Conservation (phyloP, 2,329 filamentous ascomycete species). For the Arthroderma uncinatum region DNA sequence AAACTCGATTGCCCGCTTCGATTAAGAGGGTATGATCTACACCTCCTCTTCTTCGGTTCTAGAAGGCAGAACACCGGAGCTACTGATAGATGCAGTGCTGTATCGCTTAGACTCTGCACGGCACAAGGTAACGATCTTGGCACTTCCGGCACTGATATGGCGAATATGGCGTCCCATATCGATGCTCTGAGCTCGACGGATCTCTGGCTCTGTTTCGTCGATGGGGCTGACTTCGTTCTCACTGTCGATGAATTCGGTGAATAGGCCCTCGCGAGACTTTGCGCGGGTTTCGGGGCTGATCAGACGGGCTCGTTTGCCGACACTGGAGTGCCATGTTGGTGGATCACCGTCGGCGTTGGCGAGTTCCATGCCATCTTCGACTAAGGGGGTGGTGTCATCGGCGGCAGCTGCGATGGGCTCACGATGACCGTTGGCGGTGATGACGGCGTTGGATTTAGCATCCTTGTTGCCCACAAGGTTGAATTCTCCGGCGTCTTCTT, state of each 20-base stretch:
- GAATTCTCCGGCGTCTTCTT: constrained; percentile 4
- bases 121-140: constrained; percentile 60
- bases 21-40: too few species aligned
- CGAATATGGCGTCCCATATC: constrained; percentile 56
- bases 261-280: constrained; percentile 51
- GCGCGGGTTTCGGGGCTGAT: constrained; percentile 48
- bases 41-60: neutral
- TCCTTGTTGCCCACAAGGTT: neutral
- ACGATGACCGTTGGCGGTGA: constrained; percentile 9
- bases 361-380: constrained; percentile 5
- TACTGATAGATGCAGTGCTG: constrained; percentile 11
- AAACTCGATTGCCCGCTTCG: too few species aligned
- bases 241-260: constrained; percentile 40
- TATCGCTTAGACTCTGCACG: constrained; percentile 22
- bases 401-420: neutral
- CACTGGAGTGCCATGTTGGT: constrained; percentile 41
- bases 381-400: neutral
- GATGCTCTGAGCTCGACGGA: constrained; percentile 60
- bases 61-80: constrained; percentile 5
- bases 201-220: constrained; percentile 25
- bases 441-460: too few species aligned
- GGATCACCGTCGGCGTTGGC: constrained; percentile 17
- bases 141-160: constrained; percentile 67
- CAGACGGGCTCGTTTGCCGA: constrained; percentile 51
- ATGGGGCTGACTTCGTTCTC: constrained; percentile 25